phyloP scores from a whole-genome alignment of 1,284 basidiomycete species.

The Cystobasidium pallidum region DNA sequence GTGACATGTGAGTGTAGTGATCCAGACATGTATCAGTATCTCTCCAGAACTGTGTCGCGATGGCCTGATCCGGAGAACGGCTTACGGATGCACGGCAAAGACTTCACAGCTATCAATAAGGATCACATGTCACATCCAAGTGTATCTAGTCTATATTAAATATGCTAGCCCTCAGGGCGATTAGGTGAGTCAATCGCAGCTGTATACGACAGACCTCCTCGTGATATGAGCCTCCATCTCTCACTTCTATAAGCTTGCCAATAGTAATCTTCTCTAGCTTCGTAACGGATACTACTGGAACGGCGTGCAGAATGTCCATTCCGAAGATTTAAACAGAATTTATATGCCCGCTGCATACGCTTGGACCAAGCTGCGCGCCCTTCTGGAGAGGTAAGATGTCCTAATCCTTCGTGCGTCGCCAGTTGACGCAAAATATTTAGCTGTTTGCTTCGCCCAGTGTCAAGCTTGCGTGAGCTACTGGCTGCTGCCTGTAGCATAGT shows the following conservation, averaged over 20 bases:
- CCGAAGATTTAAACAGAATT: slow-evolving; percentile 7
- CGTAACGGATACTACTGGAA: not conserved
- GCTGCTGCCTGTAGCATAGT: not conserved
- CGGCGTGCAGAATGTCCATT: not conserved
- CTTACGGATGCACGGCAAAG: not conserved
- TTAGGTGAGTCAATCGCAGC: not conserved
- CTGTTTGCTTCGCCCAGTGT: not conserved
- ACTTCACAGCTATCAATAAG: not conserved
- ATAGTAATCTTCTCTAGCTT: not conserved
- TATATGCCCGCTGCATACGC: not conserved
- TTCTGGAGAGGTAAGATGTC: not conserved
- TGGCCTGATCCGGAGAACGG: not conserved
- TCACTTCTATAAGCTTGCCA: not conserved
- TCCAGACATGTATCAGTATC: not conserved
- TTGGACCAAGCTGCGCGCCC: not conserved
- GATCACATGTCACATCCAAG: not conserved
- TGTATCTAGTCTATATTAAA: not conserved
- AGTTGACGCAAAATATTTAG: not conserved
- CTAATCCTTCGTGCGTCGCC: not conserved
- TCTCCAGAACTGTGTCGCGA: not conserved
- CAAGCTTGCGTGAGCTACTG: not conserved
- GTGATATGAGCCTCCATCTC: not conserved
- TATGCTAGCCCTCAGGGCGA: not conserved
- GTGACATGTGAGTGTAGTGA: not conserved
- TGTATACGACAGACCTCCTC: not conserved